Base-by-base conservation (phyloP, 495 filamentous ascomycete genomes). In the Penicillium verhagenii region DNA sequence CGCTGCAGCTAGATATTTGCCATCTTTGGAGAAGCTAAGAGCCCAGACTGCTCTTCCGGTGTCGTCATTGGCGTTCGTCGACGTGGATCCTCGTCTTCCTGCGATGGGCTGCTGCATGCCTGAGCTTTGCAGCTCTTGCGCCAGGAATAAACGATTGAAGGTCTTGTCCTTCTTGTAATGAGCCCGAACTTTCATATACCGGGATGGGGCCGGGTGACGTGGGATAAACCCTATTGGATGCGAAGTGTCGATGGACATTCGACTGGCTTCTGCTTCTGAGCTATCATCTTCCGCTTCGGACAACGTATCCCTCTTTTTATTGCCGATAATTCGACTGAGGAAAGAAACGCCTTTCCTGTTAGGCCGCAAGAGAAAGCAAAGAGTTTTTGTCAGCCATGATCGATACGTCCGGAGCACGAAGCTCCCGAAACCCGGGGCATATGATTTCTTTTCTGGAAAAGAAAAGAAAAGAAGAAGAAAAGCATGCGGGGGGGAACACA, bases 11-110 rank as follows among this genome's bases (percentile, higher is more conserved):
- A 99, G 76, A 68, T 92, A 96, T 64, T 81, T 90, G 11, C 94
- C 94, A 75, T 97, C 94, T 44, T 88, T 91, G 57, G 92, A 97
- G 59, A 97, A 97, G 56, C 90, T 88, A 58, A 90, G 82, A 4
- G 94, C 87, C 94, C 94, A 99, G 26, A 96, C 83, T 4, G 94
- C 91, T 54, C 70, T 71, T 35, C 70, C 64, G 54, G 67, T 64
- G 8, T 52, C 16, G 31, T 69, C 71, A 23, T 70, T 65, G 68
- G 71, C 16, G 72, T 59, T 45, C 1, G 68, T 60, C 0, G 68
- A 67, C 3, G 53, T 43, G 13, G 67, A 63, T 21, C 43, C 54
- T 28, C 67, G 64, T 39, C 68, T 68, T 44, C 70, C 65, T 50
- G 59, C 50, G 21, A 13, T 48, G 44, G 47, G 60, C 18, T 44